Evolutionary conservation across 2,329 filamentous ascomycete genomes (phyloP), one percentile per base, ranked within the genome.

Genomic region (Alternaria triticimaculans): DNA sequence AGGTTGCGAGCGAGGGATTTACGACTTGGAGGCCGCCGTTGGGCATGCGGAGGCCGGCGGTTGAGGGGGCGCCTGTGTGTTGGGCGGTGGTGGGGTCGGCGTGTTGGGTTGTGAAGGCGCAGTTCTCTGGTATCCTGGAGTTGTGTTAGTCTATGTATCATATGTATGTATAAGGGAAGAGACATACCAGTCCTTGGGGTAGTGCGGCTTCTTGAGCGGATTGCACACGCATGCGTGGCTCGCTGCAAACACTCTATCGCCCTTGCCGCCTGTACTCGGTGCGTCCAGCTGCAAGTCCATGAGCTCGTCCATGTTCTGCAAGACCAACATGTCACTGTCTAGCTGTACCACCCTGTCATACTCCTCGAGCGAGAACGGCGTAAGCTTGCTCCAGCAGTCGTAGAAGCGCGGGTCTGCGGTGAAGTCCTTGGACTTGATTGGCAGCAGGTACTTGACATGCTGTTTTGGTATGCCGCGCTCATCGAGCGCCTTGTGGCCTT

Each of bases 341-440:
- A 97, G 85, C 81, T 93, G 91, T 37, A 96, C 91, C 33, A 97
- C 88, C 44, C 93, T 87, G 25, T 90, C 85, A 81, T 94, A 97
- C 77, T 94, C 89, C 18, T 85, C 85, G 30, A 97, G 84, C 21
- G 87, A 89, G 78, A 96, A 97, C 6, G 91, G 89, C 15, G 90
- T 87, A 26, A 97, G 87, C 82, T 97, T 97, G 80, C 87, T 92
- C 93, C 93, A 97, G 85, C 91, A 94, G 80, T 96, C 92, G 81
- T 93, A 90, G 85, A 97, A 97, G 71, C 94, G 90, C 54, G 90
- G 89, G 80, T 97, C 93, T 65, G 91, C 87, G 73, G 84, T 86
- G 83, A 89, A 96, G 81, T 92, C 89, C 64, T 89, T 83, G 78
- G 33, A 84, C 80, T 3, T 86, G n/a, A 41, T 86, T 2, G 93